Evolutionary conservation across 371 early-diverging fungal species (phyloP).

Genomic region (Mucor racemosus): DNA sequence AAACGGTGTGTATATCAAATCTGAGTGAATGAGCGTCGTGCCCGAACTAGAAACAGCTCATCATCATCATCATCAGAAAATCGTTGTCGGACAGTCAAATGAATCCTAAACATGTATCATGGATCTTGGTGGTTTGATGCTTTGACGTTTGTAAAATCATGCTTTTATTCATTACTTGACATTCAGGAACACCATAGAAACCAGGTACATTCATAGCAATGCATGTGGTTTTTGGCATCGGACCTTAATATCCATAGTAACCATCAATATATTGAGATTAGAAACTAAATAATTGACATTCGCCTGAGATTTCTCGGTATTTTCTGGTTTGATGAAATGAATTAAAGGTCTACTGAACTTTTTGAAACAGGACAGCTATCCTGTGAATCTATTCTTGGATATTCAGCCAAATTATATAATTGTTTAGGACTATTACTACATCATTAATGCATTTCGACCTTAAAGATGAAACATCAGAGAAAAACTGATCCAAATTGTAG

Average conservation of each 20-base stretch:
- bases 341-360: no score
- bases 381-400: no score
- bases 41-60: slow-evolving; percentile 3
- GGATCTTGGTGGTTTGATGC: not conserved
- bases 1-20: not conserved
- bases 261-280: not conserved
- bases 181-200: not conserved
- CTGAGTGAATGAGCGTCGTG: slow-evolving; percentile 3
- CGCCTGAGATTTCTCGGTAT: not conserved
- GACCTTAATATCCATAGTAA: not conserved
- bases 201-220: not conserved
- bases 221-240: not conserved
- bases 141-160: not conserved
- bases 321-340: not conserved
- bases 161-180: not conserved
- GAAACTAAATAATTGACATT: not conserved
- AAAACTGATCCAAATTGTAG: no score
- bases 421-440: no score
- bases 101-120: not conserved
- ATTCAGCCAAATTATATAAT: no score
- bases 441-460: no score
- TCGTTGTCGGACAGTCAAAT: not conserved
- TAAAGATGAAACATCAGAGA: no score
- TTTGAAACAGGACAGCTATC: no score
- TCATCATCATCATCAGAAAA: not conserved